These are phyloP conservation scores for Niveomyces coronatus DNA, from an alignment of 2,329 filamentous ascomycete species.

Conservation along the genomic window DNA sequence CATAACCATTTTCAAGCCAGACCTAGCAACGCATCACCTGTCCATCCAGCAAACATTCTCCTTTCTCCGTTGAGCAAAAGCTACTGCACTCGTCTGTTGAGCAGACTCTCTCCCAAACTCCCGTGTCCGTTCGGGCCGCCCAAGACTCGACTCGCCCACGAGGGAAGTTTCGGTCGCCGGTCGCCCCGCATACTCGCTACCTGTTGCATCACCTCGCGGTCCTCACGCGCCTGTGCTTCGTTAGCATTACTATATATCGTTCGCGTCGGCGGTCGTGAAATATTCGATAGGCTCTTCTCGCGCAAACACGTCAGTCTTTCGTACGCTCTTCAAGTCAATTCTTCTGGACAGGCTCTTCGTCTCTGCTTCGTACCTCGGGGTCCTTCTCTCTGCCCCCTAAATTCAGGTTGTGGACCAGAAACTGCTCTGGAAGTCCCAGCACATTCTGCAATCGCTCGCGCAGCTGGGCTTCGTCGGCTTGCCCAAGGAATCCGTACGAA, in stretches of 20 bases:
- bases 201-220: slow-evolving; percentile 24
- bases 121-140: background rate
- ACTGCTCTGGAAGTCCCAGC: slow-evolving; percentile 15
- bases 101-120: slow-evolving; percentile 4
- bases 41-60: background rate
- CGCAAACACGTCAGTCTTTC: slow-evolving; percentile 8
- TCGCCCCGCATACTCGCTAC: slow-evolving; percentile 19
- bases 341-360: background rate
- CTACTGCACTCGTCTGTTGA: background rate
- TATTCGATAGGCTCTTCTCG: slow-evolving; percentile 23
- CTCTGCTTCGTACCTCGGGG: slow-evolving; percentile 22
- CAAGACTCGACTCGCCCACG: slow-evolving; percentile 23
- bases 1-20: background rate
- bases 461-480: slow-evolving; percentile 17
- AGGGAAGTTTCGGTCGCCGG: slow-evolving; percentile 16
- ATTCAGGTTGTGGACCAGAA: slow-evolving; percentile 17
- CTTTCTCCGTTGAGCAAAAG: too few species aligned
- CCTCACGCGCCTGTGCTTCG: slow-evolving; percentile 16
- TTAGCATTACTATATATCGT: slow-evolving; percentile 5
- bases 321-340: background rate
- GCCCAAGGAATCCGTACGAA: slow-evolving; percentile 19
- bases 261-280: slow-evolving; percentile 15
- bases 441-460: slow-evolving; percentile 17
- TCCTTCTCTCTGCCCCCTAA: slow-evolving; percentile 16
- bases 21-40: background rate